phyloP scores from a whole-genome alignment of 176 grass and related monocot species.

The Oryza nivara region DNA sequence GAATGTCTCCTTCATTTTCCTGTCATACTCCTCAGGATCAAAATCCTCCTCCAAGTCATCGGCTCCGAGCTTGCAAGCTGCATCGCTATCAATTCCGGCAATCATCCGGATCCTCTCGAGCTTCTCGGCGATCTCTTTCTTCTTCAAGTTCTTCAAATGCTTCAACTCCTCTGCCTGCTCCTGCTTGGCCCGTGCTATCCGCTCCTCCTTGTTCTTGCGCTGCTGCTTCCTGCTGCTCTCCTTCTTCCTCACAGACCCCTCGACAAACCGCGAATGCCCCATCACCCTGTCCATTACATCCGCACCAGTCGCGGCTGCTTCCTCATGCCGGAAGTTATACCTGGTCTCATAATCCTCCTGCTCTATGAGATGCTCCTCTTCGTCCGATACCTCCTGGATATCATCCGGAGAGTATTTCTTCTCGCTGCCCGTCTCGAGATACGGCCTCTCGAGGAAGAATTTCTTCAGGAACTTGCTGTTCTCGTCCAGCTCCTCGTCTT shows the following conservation, averaged over 20 bases:
- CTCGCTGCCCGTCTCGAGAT: slow-evolving; percentile 45
- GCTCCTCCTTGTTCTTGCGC: slow-evolving; percentile 91
- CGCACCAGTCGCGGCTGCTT: slow-evolving; percentile 47
- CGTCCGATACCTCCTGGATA: slow-evolving; percentile 59
- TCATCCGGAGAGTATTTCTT: slow-evolving; percentile 45
- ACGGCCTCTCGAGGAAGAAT: slow-evolving; percentile 66
- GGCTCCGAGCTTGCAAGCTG: slow-evolving; percentile 58
- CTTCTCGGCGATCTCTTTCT: slow-evolving; percentile 93
- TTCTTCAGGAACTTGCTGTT: slow-evolving; percentile 86
- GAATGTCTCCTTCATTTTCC: slow-evolving; percentile 83
- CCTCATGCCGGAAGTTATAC: slow-evolving; percentile 82
- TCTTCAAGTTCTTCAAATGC: slow-evolving; percentile 96
- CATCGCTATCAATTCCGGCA: slow-evolving; percentile 63
- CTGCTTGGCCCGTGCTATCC: slow-evolving; percentile 60
- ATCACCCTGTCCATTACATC: slow-evolving; percentile 64
- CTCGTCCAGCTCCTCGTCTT: slow-evolving; percentile 69
- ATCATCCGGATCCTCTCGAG: slow-evolving; percentile 69
- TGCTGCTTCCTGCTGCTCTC: slow-evolving; percentile 82
- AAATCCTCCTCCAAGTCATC: slow-evolving; percentile 93
- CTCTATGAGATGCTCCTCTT: slow-evolving; percentile 58
- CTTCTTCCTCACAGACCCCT: slow-evolving; percentile 97
- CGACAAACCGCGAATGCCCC: slow-evolving; percentile 77
- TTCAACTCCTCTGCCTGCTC: slow-evolving; percentile 83
- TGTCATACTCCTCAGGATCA: slow-evolving; percentile 87
- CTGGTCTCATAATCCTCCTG: slow-evolving; percentile 67